phyloP scores from a whole-genome alignment of 768 basidiomycete species.

The Agaricus subrufescens region DNA sequence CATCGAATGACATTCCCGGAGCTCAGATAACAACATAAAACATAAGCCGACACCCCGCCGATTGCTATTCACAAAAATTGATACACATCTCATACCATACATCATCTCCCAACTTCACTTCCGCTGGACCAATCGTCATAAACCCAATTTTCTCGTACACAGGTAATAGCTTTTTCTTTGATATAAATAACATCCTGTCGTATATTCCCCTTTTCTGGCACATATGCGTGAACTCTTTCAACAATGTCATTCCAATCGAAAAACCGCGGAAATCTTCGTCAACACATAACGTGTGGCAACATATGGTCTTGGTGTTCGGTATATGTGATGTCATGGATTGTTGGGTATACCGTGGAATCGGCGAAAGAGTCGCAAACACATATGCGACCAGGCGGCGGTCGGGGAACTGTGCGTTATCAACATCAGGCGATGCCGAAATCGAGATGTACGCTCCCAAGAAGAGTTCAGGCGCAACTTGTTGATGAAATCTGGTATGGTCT shows the following conservation, averaged over 20 bases:
- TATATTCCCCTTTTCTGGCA: background rate
- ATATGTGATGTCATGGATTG: background rate
- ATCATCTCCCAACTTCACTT: background rate
- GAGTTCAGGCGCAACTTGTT: slow-evolving; percentile 1
- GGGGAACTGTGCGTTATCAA: too few species aligned
- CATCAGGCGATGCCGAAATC: background rate
- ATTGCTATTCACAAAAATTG: background rate
- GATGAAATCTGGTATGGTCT: background rate
- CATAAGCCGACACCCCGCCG: background rate
- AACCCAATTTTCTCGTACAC: background rate
- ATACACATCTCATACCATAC: slow-evolving; percentile 8
- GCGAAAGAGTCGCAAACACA: slow-evolving; percentile 1
- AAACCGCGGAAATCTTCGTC: slow-evolving; percentile 3
- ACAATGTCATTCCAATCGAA: background rate
- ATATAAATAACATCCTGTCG: slow-evolving; percentile 4
- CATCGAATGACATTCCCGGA: too few species aligned
- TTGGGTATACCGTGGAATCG: background rate
- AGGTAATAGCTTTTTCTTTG: background rate
- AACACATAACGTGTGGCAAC: slow-evolving; percentile 1
- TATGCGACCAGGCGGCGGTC: slow-evolving; percentile 2
- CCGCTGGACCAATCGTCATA: background rate
- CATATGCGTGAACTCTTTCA: slow-evolving; percentile 1
- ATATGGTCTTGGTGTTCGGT: background rate
- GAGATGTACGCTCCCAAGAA: slow-evolving; percentile 1
- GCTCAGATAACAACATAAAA: too few species aligned